Evolutionary conservation across 179 eudicot species (phyloP).

Genomic region (Beta lomatogona): DNA sequence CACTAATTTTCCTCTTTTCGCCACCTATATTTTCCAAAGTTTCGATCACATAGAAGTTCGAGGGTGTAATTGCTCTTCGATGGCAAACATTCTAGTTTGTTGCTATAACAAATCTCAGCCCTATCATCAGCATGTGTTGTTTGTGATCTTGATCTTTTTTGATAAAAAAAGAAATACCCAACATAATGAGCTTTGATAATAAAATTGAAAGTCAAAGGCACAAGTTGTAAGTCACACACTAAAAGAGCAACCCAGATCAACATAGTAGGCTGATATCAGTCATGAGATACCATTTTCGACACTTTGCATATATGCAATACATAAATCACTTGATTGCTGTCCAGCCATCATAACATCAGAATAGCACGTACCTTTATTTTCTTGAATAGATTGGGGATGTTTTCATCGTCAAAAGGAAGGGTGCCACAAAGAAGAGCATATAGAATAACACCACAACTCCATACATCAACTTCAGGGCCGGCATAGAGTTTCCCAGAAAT

Average conservation of each 20-base stretch:
- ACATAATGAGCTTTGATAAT: neutral
- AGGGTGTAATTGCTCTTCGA: neutral
- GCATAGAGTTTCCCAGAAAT: conserved; percentile 94
- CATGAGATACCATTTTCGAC: neutral
- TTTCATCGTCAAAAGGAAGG: conserved; percentile 96
- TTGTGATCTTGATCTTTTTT: no score
- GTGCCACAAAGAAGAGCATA: conserved; percentile 98
- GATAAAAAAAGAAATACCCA: neutral
- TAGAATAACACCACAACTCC: conserved; percentile 98
- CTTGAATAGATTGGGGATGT: conserved; percentile 87
- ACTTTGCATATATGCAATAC: neutral
- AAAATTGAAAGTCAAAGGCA: neutral
- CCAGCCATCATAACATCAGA: neutral
- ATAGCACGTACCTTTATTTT: conserved; percentile 72
- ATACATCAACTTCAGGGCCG: conserved; percentile 97
- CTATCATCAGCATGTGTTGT: no score
- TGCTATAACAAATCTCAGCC: no score
- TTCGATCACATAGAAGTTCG: neutral
- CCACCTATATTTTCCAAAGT: neutral
- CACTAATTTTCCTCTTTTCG: neutral
- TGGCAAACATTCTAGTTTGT: no score
- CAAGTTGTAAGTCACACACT: neutral
- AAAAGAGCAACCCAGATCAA: neutral
- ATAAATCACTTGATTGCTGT: neutral
- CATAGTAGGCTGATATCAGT: neutral